Base-by-base conservation (phyloP, 2,329 filamentous ascomycete species). In the Xylariales sp. region DNA sequence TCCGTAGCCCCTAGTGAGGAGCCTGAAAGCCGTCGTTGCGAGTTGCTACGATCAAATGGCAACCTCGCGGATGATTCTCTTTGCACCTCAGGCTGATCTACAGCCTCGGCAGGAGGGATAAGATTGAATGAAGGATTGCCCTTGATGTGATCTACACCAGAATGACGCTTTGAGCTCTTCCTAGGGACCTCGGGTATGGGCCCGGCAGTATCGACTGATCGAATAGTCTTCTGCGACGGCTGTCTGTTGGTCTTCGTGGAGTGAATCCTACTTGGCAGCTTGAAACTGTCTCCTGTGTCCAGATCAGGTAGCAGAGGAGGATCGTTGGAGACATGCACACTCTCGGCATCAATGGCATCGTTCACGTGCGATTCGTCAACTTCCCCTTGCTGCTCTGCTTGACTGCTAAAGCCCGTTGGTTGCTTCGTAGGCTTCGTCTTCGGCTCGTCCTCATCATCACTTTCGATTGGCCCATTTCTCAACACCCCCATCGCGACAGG, bases 151-250 rank as follows among this genome's bases (percentile, higher is more conserved):
- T 56, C 59, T 20, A 50, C 54, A 28, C 58, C 63, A 3, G 76
- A 78, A 41, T 72, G 62, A 42, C 83, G 73, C 54, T 80, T 81
- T 1, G 85, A 89, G 55, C 83, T 88, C 61, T 83, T 88, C 20
- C 85, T 73, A 3, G 86, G 85, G 21, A 89, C 74, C 6, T 73
- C 67, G 0, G 80, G 79, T 4, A 70, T 50, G n/a, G 35, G 59
- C 50, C 37, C 41, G 50, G 46, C 41, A 36, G 51, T 47, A 41
- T 47, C 43, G 34, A 51, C 35, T 28, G 45, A 56, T 37, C 46
- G 62, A 43, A 45, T 59, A 13, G 57, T 60, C 35, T 63, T 65
- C 45, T 62, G 53, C 37, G 60, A 56, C 21, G 57, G 42, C 27
- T 58, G 52, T 16, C 70, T 61, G 43, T 69, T 81, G 15, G 71